Evolutionary conservation across 2,329 filamentous ascomycete genomes (phyloP), one percentile per base, ranked within the genome.

Genomic region (Chaetomium sp.): DNA sequence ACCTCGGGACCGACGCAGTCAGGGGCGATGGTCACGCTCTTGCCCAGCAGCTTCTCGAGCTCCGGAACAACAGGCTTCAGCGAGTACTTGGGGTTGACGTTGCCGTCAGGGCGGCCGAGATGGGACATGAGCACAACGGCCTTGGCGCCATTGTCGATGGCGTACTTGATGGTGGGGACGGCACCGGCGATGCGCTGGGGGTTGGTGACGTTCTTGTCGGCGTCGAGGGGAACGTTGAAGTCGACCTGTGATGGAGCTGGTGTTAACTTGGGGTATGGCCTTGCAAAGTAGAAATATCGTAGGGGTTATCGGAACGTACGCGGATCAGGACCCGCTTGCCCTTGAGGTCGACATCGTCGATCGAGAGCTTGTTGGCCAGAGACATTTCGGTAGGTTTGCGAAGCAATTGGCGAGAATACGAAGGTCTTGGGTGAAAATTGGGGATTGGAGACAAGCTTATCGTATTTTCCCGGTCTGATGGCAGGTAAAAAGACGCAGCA

Each of bases 171-270:
- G 74, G 93, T 96, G 74, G 93, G 93, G 70, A 97, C 82, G 75
- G 95, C 95, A 76, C 95, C 96, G 75, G 92, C 93, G 76, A 99
- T 99, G 80, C 95, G 93, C 84, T 99, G 95, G 82, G 90, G 92
- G 87, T 99, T 99, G 79, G 95, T 98, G 79, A 99, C 87, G 64
- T 96, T 93, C 83, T 93, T 96, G 78, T 95, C 85, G 72, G 84
- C 87, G 78, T 99, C 93, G 76, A 99, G 92, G 70, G 95, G 95
- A 64, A 99, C 96, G 82, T 99, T 99, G 89, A 99, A 99, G 87
- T 99, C 95, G 79, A 99, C 94, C 93, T 97, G 62, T 29, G 42
- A 75, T 59, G 61, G 38, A 12, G 50, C 21, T 57, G 56, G 27
- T 60, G 64, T 75, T 70, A 73, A 74, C 45, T 53, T 23, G n/a